phyloP scores from a whole-genome alignment of 768 basidiomycete species.

The Russula olivacea region DNA sequence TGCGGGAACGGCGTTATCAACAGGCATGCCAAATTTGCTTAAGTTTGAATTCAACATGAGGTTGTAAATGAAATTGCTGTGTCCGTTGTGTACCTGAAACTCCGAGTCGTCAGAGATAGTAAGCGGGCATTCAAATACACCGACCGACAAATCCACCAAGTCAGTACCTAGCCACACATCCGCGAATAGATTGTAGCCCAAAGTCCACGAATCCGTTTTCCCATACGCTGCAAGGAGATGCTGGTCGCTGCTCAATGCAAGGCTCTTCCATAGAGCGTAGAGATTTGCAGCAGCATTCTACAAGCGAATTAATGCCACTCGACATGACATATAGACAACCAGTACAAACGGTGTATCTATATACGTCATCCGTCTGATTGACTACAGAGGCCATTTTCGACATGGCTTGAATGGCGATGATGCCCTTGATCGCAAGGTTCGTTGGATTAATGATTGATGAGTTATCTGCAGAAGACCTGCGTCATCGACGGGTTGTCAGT shows the following conservation, averaged over 20 bases:
- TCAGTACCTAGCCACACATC: slow-evolving; percentile 52
- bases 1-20: neutral
- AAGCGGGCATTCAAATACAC: neutral
- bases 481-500: neutral
- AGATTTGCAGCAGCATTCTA: neutral
- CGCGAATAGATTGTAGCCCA: slow-evolving; percentile 57
- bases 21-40: slow-evolving; percentile 12
- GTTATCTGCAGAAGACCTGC: slow-evolving; percentile 17
- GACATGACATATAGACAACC: neutral
- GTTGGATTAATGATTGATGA: slow-evolving; percentile 46
- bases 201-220: slow-evolving; percentile 41
- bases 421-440: slow-evolving; percentile 61
- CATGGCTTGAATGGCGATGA: slow-evolving; percentile 62
- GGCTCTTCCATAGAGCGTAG: slow-evolving; percentile 9
- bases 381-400: slow-evolving; percentile 41
- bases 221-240: slow-evolving; percentile 4
- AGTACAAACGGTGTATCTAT: slow-evolving; percentile 29
- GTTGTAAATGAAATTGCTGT: slow-evolving; percentile 6
- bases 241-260: slow-evolving; percentile 6
- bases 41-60: neutral
- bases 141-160: slow-evolving; percentile 36
- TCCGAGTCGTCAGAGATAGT: neutral
- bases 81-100: slow-evolving; percentile 9
- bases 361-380: slow-evolving; percentile 20
- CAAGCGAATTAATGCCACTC: neutral